Percentiles rank a stretch among this genome's conserved stretches.
Conservation (phyloP, 129 eudicot species). For the Chrysanthemum lavandulifolium region DNA sequence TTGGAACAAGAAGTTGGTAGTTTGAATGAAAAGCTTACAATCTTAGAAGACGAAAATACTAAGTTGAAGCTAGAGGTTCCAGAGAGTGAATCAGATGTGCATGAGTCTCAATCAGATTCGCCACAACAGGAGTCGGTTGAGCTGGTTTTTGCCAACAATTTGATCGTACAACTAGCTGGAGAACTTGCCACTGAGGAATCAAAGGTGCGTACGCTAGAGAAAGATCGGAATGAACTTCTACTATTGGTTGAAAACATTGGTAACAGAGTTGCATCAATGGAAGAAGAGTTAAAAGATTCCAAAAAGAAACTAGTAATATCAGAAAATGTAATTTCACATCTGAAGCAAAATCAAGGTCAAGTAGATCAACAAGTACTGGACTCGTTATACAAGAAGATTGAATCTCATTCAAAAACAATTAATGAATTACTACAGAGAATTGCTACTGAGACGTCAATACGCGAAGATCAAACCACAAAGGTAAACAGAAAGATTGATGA, state of each 20-base stretch:
- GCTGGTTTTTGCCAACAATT: constrained; percentile 14
- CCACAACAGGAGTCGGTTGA: no score
- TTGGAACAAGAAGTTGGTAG: constrained; percentile 43
- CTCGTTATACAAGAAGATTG: constrained; percentile 40
- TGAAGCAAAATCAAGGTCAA: constrained; percentile 30
- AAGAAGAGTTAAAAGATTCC: constrained; percentile 35
- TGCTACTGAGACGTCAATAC: constrained; percentile 35
- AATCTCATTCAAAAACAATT: constrained; percentile 38
- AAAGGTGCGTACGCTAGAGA: constrained; percentile 44
- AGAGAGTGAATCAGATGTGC: constrained; percentile 24
- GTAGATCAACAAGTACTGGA: constrained; percentile 34
- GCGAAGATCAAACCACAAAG: constrained; percentile 42
- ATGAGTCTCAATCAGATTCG: no score
- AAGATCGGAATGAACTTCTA: constrained; percentile 42
- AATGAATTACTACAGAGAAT: constrained; percentile 45
- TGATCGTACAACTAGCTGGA: no score
- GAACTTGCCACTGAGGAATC: constrained; percentile 44
- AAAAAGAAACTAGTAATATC: constrained; percentile 34
- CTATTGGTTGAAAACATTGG: constrained; percentile 23
- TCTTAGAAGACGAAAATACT: constrained; percentile 40
- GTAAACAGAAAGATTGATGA: constrained; percentile 34
- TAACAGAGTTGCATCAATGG: constrained; percentile 19
- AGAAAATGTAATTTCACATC: constrained; percentile 34
- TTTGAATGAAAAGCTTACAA: constrained; percentile 41
- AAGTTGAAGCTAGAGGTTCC: not conserved